Evolutionary conservation across 176 grass and related monocot species (phyloP).

Genomic region (Aegilops sharonensis): DNA sequence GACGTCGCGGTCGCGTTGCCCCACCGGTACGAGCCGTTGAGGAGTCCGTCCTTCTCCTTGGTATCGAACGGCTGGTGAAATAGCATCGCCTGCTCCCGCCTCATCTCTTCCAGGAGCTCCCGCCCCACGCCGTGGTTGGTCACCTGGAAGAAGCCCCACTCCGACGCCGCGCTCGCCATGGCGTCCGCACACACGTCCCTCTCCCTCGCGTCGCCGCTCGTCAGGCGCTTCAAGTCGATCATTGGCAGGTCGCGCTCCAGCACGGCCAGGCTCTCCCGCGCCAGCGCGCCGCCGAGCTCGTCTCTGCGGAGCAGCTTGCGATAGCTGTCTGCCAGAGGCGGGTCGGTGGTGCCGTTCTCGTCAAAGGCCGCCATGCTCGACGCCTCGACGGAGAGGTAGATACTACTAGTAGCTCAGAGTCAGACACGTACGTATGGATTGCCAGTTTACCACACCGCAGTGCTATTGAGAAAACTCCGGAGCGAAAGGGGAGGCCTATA

Average conservation of each 20-base stretch:
- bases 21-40: constrained; percentile 48
- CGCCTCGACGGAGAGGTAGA: not conserved
- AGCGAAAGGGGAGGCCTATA: too few species aligned
- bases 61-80: constrained; percentile 46
- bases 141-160: constrained; percentile 91
- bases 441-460: too few species aligned
- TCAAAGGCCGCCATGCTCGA: constrained; percentile 26
- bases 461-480: too few species aligned
- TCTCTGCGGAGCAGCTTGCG: constrained; percentile 37
- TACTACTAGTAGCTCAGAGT: too few species aligned
- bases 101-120: constrained; percentile 37
- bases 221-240: constrained; percentile 52
- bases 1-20: constrained; percentile 55
- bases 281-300: not conserved
- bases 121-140: constrained; percentile 56
- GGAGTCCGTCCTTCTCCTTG: too few species aligned
- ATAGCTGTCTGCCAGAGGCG: constrained; percentile 58
- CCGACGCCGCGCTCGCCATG: constrained; percentile 52
- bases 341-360: constrained; percentile 21
- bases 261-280: not conserved
- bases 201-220: constrained; percentile 11
- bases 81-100: constrained; percentile 32
- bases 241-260: constrained; percentile 65
- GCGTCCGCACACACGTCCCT: not conserved
- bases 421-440: too few species aligned